Percentiles rank a stretch among this genome's conserved stretches.
Evolutionary conservation across 225 moss, liverwort and hornwort species (phyloP).

Genomic region (Bryum argenteum): DNA sequence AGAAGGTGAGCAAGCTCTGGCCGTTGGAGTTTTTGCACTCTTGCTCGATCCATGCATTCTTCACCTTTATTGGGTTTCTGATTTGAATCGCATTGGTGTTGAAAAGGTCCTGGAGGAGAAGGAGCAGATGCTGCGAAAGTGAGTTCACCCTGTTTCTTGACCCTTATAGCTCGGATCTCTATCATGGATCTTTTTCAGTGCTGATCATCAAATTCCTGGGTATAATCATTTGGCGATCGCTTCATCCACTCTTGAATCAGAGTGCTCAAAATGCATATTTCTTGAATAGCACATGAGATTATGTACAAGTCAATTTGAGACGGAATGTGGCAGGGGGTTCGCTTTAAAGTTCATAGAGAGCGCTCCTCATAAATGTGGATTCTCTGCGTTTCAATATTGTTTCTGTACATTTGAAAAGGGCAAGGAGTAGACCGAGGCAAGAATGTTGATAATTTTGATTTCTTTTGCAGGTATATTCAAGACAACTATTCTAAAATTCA

Average conservation of each 20-base stretch:
- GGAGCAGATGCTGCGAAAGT: constrained; percentile 34
- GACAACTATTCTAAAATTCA: constrained; percentile 98
- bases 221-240: not conserved
- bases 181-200: not conserved
- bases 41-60: not conserved
- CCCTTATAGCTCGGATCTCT: not conserved
- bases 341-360: not conserved
- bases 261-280: not conserved
- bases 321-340: not conserved
- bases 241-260: too few relatives aligned
- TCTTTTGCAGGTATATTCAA: constrained; percentile 78
- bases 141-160: not conserved
- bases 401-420: too few relatives aligned
- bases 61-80: not conserved
- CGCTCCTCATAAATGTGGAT: not conserved
- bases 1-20: constrained; percentile 36
- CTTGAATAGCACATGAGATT: not conserved
- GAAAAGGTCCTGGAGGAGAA: constrained; percentile 35
- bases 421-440: too few relatives aligned
- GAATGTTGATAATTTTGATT: not conserved
- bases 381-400: not conserved
- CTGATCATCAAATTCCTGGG: too few relatives aligned
- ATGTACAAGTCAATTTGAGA: not conserved
- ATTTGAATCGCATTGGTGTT: not conserved
- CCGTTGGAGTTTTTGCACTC: not conserved